Conservation (phyloP, 371 early-diverging fungal genomes). For the Catenaria anguillulae region DNA sequence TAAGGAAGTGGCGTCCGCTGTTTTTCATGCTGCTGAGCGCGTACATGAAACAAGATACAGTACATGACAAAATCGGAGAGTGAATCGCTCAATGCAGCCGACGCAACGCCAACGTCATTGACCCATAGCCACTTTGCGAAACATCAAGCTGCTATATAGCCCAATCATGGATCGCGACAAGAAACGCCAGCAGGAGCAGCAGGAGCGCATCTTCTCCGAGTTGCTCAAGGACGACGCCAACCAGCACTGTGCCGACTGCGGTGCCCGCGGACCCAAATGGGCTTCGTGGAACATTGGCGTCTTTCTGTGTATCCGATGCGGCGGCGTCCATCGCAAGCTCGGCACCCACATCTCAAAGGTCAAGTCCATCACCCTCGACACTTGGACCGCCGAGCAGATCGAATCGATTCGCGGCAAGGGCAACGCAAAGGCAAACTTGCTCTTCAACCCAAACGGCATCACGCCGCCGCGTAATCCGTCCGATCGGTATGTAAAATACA, state of each 20-base stretch:
- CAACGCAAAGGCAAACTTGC: conserved; percentile 63
- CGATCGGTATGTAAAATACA: conserved; percentile 16
- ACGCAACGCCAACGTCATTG: too few species aligned
- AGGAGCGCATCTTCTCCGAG: conserved; percentile 28
- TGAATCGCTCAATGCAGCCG: too few species aligned
- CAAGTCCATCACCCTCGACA: conserved; percentile 77
- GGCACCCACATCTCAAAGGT: conserved; percentile 25
- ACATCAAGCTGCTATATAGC: too few species aligned
- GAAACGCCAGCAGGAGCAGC: conserved; percentile 8
- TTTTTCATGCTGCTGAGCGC: too few species aligned
- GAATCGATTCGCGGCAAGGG: conserved; percentile 50
- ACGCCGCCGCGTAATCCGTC: conserved; percentile 31
- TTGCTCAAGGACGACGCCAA: conserved; percentile 58
- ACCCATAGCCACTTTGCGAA: too few species aligned
- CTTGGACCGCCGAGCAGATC: conserved; percentile 86
- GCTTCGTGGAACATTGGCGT: conserved; percentile 84
- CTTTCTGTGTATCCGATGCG: conserved; percentile 87
- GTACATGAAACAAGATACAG: too few species aligned
- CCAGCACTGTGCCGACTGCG: conserved; percentile 65
- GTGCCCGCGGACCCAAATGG: conserved; percentile 76
- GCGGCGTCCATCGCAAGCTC: conserved; percentile 57
- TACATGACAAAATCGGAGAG: too few species aligned
- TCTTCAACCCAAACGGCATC: conserved; percentile 43
- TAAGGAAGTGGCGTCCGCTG: too few species aligned
- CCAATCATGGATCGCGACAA: conserved; percentile 1